Evolutionary conservation across 257 asterid genomes (phyloP).

Genomic region (Henckelia pumila): DNA sequence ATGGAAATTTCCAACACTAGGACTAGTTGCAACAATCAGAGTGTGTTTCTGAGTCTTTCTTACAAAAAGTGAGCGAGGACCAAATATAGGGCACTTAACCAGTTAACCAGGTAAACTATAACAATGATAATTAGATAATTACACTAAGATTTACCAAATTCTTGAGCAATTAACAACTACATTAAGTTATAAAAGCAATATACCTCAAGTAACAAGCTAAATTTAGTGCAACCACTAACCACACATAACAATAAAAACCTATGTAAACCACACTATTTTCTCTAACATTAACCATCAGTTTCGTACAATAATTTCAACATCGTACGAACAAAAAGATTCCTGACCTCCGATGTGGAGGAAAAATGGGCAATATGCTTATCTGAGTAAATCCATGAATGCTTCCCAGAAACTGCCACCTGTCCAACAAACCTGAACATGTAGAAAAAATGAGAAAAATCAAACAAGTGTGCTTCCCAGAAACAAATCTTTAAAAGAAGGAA

Average conservation of each 20-base stretch:
- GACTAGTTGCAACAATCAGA: background rate
- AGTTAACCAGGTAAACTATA: background rate
- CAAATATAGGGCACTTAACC: background rate
- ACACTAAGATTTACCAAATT: background rate
- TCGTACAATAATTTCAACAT: slow-evolving; percentile 3
- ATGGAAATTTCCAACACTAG: background rate
- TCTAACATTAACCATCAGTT: slow-evolving; percentile 8
- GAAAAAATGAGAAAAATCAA: slow-evolving; percentile 20
- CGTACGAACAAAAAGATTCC: slow-evolving; percentile 16
- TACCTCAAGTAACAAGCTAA: background rate
- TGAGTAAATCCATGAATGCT: slow-evolving; percentile 76
- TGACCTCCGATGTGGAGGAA: slow-evolving; percentile 57
- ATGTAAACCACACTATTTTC: background rate
- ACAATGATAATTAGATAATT: background rate
- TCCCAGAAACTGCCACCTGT: slow-evolving; percentile 84
- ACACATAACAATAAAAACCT: background rate
- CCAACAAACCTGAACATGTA: slow-evolving; percentile 69
- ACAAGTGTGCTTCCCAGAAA: background rate
- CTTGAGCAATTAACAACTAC: slow-evolving; percentile 9
- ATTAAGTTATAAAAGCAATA: background rate
- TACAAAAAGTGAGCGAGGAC: background rate
- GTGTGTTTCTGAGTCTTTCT: background rate
- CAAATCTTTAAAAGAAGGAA: background rate
- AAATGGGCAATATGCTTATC: slow-evolving; percentile 51
- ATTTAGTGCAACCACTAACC: background rate